Evolutionary conservation across 768 basidiomycete species (phyloP).

Genomic region (Coprinopsis sp.): DNA sequence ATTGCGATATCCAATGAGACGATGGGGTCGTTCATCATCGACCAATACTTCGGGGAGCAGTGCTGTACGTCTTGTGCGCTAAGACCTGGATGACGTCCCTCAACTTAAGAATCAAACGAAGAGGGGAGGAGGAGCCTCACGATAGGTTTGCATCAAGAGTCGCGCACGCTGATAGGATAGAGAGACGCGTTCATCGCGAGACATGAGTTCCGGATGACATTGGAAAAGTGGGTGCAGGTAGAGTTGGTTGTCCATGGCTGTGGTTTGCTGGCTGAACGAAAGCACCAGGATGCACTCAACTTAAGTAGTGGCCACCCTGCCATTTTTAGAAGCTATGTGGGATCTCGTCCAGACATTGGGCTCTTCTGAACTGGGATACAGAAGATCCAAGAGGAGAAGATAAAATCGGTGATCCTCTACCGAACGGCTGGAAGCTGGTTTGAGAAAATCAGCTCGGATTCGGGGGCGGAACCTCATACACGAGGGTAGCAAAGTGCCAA

Average conservation of each 20-base stretch:
- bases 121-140: slow-evolving; percentile 24
- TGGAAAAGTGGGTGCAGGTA: slow-evolving; percentile 45
- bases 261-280: background rate
- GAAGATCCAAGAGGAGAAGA: background rate
- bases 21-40: slow-evolving; percentile 50
- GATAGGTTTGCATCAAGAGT: slow-evolving; percentile 45
- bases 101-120: too few species aligned
- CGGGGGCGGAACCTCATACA: background rate
- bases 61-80: slow-evolving; percentile 43
- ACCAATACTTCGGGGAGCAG: slow-evolving; percentile 49
- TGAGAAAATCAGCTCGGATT: slow-evolving; percentile 4
- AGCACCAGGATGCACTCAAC: background rate
- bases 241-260: slow-evolving; percentile 33
- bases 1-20: slow-evolving; percentile 46
- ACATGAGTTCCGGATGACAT: slow-evolving; percentile 37
- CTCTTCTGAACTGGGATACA: background rate
- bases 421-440: background rate
- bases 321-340: background rate
- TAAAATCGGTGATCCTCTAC: slow-evolving; percentile 2
- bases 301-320: background rate
- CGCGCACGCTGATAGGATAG: slow-evolving; percentile 48
- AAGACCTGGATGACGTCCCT: slow-evolving; percentile 30
- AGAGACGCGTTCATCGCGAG: slow-evolving; percentile 40
- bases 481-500: background rate
- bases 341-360: background rate